Evolutionary conservation across 108 stramenopile genomes (phyloP).

Genomic region (Skeletonema potamos): DNA sequence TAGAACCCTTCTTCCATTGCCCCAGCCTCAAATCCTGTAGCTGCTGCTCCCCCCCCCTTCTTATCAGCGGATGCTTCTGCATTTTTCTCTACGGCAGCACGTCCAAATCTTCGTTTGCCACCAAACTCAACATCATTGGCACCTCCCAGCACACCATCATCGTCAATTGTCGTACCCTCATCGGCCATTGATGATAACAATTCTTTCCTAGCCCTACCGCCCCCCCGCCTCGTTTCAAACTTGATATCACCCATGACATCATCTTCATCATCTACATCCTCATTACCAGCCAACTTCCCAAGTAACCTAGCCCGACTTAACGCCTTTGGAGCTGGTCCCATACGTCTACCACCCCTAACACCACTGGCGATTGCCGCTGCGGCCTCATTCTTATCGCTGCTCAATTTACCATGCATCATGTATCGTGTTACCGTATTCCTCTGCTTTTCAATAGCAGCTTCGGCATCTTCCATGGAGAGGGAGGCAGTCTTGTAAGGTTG

Average conservation of each 20-base stretch:
- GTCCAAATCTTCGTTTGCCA: constrained; percentile 68
- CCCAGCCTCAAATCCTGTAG: constrained; percentile 68
- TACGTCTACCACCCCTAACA: constrained; percentile 6
- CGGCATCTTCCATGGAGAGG: constrained; percentile 74
- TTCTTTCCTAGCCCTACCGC: constrained; percentile 61
- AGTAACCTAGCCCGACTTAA: constrained; percentile 56
- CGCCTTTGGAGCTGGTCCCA: constrained; percentile 47
- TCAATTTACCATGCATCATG: constrained; percentile 70
- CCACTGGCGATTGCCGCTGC: constrained; percentile 29
- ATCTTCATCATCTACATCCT: constrained; percentile 67
- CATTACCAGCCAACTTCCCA: constrained; percentile 48
- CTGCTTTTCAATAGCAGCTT: constrained; percentile 75
- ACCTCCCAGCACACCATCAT: constrained; percentile 86
- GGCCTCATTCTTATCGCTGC: constrained; percentile 22
- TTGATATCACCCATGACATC: constrained; percentile 84
- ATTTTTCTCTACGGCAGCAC: constrained; percentile 18
- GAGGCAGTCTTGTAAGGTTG: constrained; percentile 74
- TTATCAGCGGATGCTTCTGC: constrained; percentile 7
- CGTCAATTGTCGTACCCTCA: constrained; percentile 65
- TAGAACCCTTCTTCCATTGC: constrained; percentile 89
- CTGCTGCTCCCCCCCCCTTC: constrained; percentile 26
- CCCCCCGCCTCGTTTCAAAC: constrained; percentile 49
- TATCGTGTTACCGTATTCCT: constrained; percentile 61
- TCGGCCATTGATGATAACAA: constrained; percentile 65
- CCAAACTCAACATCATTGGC: constrained; percentile 80